phyloP scores from a whole-genome alignment of 2,329 filamentous ascomycete species.

The Apiospora phragmitis region DNA sequence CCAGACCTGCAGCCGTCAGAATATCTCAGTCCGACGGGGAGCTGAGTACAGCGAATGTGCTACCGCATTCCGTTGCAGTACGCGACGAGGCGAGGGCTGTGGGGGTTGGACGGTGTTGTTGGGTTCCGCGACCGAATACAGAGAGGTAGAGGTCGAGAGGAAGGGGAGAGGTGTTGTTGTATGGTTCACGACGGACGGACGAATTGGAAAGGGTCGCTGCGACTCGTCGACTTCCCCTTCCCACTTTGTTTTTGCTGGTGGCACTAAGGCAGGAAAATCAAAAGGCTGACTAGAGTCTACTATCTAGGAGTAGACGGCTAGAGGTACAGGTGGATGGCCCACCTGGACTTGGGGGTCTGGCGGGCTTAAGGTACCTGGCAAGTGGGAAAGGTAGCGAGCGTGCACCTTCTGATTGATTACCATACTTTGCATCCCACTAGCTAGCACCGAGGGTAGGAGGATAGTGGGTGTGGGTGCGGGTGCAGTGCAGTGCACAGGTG shows the following conservation, averaged over 20 bases:
- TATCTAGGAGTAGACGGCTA: not conserved
- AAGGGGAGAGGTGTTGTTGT: constrained; percentile 5
- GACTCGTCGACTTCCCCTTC: constrained; percentile 3
- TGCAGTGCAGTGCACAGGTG: not conserved
- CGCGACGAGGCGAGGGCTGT: constrained; percentile 11
- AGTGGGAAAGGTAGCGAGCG: not conserved
- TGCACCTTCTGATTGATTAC: constrained; percentile 7
- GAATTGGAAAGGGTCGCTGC: constrained; percentile 3
- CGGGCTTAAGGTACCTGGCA: not conserved
- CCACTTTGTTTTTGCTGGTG: constrained; percentile 6
- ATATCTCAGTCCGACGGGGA: constrained; percentile 13
- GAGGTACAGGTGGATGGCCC: constrained; percentile 1
- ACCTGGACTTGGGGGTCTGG: constrained; percentile 6
- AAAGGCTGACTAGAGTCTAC: constrained; percentile 1
- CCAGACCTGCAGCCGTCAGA: constrained; percentile 7
- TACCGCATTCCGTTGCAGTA: constrained; percentile 12
- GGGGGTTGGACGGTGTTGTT: not conserved
- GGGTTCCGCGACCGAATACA: constrained; percentile 4
- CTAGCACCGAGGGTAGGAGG: not conserved
- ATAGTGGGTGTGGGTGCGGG: not conserved
- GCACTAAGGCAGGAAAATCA: constrained; percentile 6
- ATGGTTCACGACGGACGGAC: not conserved
- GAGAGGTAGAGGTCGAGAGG: not conserved
- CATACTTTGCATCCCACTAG: not conserved
- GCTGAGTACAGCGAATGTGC: constrained; percentile 10